Percentiles rank a stretch among this genome's conserved stretches.
Evolutionary conservation across 2,329 filamentous ascomycete genomes (phyloP).

Genomic region (Leptographium flavum): DNA sequence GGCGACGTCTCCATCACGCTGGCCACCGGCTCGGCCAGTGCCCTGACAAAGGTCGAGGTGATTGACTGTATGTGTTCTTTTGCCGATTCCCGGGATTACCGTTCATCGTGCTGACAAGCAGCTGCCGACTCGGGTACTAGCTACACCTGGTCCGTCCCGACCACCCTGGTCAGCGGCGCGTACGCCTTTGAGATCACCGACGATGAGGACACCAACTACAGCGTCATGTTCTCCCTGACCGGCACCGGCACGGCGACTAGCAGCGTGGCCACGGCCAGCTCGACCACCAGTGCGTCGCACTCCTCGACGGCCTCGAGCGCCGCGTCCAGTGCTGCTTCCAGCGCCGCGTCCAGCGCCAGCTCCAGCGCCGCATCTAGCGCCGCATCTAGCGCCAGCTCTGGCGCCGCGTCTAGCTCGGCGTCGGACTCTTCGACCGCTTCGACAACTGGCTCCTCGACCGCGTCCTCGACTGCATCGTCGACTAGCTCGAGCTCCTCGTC

Average conservation of each 20-base stretch:
- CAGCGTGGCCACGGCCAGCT: slow-evolving; percentile 11
- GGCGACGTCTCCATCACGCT: slow-evolving; percentile 29
- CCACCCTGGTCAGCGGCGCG: slow-evolving; percentile 21
- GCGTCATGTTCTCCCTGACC: slow-evolving; percentile 21
- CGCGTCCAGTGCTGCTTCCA: slow-evolving; percentile 4
- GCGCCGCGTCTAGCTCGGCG: neutral
- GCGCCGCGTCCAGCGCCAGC: slow-evolving; percentile 1
- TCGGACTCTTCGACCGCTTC: neutral
- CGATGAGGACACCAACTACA: slow-evolving; percentile 27
- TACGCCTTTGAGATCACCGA: slow-evolving; percentile 34
- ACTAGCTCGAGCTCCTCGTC: neutral
- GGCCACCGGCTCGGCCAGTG: slow-evolving; percentile 20
- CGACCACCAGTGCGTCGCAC: slow-evolving; percentile 1
- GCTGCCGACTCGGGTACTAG: slow-evolving; percentile 20
- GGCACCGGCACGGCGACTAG: slow-evolving; percentile 8
- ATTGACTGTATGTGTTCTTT: slow-evolving; percentile 22
- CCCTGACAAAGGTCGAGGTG: slow-evolving; percentile 21
- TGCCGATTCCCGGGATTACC: neutral
- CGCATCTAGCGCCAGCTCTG: no score
- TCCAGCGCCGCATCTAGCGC: neutral
- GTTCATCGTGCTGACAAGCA: slow-evolving; percentile 9
- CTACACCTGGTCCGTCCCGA: slow-evolving; percentile 24
- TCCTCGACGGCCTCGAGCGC: neutral
- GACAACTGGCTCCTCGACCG: no score
- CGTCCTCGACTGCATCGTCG: neutral